phyloP scores from a whole-genome alignment of 352 stramenopile species.

The Phytophthora macrochlamydospora region DNA sequence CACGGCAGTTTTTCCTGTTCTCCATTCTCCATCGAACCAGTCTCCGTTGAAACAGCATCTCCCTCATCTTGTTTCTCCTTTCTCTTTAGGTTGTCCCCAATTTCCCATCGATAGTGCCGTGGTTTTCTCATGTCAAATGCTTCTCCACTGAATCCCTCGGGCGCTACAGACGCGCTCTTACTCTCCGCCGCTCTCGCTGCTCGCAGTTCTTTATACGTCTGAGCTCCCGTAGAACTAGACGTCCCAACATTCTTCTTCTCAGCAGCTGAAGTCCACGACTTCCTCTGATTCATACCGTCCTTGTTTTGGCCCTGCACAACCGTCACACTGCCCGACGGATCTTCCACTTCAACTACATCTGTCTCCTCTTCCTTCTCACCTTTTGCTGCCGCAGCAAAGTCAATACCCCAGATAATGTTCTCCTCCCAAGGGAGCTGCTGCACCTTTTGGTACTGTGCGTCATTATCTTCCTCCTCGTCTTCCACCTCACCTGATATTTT shows the following conservation, averaged over 20 bases:
- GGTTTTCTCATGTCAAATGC: conserved; percentile 81
- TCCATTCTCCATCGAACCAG: conserved; percentile 4
- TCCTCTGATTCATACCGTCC: conserved; percentile 10
- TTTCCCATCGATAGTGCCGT: conserved; percentile 79
- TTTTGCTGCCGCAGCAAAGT: conserved; percentile 46
- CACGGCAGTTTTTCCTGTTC: conserved; percentile 30
- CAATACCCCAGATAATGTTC: conserved; percentile 78
- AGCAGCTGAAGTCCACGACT: neutral
- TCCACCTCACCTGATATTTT: conserved; percentile 11
- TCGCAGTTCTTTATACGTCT: conserved; percentile 42
- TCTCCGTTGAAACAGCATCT: neutral
- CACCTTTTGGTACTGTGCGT: conserved; percentile 81
- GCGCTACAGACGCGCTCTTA: neutral
- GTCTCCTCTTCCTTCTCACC: conserved; percentile 16
- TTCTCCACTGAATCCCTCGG: conserved; percentile 19
- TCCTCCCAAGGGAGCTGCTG: conserved; percentile 86
- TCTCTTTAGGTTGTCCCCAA: conserved; percentile 29
- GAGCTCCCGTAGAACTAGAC: conserved; percentile 4
- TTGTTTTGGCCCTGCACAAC: conserved; percentile 12
- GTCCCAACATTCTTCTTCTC: conserved; percentile 16
- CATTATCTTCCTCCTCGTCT: conserved; percentile 32
- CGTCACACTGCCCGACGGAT: conserved; percentile 34
- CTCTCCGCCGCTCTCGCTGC: conserved; percentile 30
- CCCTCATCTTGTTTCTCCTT: conserved; percentile 15
- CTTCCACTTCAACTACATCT: conserved; percentile 60